Base-by-base conservation (phyloP, 441 rosid species). In the Populus hybrid region DNA sequence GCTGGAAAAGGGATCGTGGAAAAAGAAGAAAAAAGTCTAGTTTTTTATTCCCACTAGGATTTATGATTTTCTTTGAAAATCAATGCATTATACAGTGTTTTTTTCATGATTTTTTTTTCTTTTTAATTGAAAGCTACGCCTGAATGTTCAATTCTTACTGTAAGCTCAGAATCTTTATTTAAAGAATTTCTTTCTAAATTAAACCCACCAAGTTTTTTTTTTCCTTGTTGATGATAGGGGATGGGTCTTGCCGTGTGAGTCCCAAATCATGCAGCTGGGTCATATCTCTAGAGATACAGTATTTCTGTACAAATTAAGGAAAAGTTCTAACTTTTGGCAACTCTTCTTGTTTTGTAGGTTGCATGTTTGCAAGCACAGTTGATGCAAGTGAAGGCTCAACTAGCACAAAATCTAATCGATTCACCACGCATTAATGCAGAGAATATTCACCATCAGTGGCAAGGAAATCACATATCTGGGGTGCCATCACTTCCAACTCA, bases 311-410 rank as follows among this genome's bases (percentile, higher is more conserved):
- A 66, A 23, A 66, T 26, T 9, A 12, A 66, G 16, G 30, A n/a
- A n/a, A 23, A 66, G 0, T 9, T 23, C 28, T 66, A 11, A 23
- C 66, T 7, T 72, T 50, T 10, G 8, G n/a, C 4, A 24, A 1
- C 64, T 18, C 10, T 73, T 35, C n/a, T 35, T 12, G 23, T n/a
- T 19, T n/a, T 63, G 74, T 46, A 94, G 99, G 97, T 95, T 76
- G 92, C 98, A 66, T 85, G 68, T 76, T 83, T 95, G 76, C 99
- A 95, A 87, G 89, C 93, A 9, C 98, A 95, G 80, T 64, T 95
- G 87, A 90, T 90, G 91, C 95, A 93, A 87, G 88, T 84, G 82
- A 93, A 90, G 84, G 88, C 92, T 74, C 94, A 89, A 36, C 79
- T 95, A 65, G 92, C 87, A 38, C 89, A 87, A 57, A 85, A 78